These are phyloP conservation scores for Tuber magnatum DNA, from an alignment of 495 filamentous ascomycete genomes.

Conservation along the genomic window DNA sequence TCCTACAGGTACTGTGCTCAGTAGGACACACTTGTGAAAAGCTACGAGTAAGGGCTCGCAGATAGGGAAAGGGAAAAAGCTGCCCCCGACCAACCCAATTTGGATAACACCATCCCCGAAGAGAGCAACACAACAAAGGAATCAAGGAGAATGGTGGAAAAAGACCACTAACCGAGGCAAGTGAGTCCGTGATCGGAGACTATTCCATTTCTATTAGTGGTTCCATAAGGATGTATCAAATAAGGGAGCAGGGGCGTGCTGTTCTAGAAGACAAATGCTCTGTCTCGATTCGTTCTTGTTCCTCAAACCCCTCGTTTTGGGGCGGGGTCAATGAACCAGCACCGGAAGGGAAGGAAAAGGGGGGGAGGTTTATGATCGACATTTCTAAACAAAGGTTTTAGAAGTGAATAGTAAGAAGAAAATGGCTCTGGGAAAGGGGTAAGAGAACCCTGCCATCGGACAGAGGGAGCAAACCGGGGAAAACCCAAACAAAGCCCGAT, in stretches of 20 bases:
- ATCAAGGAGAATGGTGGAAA: not conserved
- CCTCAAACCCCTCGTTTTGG: not conserved
- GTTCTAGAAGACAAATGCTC: not conserved
- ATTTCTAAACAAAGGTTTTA: not conserved
- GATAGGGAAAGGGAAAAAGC: not conserved
- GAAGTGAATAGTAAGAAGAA: not conserved
- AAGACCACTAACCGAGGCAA: not conserved
- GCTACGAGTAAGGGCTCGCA: too few species aligned
- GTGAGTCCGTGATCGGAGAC: not conserved
- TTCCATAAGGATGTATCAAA: not conserved
- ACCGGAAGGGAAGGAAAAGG: not conserved
- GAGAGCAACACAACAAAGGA: not conserved
- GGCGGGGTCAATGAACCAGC: not conserved
- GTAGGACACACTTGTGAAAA: not conserved
- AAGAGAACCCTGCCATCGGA: not conserved
- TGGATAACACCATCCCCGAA: not conserved
- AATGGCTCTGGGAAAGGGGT: not conserved
- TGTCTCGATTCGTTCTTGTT: not conserved
- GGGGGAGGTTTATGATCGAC: not conserved
- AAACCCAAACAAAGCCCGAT: not conserved
- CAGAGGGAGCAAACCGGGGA: not conserved
- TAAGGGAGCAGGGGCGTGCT: not conserved
- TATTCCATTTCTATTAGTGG: not conserved
- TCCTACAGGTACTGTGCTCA: not conserved
- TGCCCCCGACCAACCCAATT: not conserved